A percentile compares a stretch with the other conserved stretches of the same genome.
These are phyloP conservation scores for Apiospora pterosperma DNA, from an alignment of 2,329 filamentous ascomycete species.

Conservation along the genomic window DNA sequence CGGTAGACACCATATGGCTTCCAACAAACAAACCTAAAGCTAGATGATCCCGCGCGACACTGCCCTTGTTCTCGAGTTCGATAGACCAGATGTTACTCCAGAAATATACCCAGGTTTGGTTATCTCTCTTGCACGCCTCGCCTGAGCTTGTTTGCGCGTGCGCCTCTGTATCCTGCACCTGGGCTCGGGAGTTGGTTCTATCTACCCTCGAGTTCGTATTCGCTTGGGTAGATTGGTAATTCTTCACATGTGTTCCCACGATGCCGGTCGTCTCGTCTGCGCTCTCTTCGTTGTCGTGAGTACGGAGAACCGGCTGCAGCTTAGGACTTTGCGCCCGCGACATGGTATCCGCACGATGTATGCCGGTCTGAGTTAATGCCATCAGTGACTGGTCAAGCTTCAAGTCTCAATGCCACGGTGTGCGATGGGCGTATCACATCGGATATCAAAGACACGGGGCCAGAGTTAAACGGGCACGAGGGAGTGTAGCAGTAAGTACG, in stretches of 20 bases:
- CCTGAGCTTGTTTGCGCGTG: not conserved
- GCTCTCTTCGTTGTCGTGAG: constrained; percentile 11
- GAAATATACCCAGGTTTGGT: constrained; percentile 50
- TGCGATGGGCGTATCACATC: not conserved
- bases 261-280: constrained; percentile 42
- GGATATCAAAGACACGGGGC: not conserved
- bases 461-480: not conserved
- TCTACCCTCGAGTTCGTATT: constrained; percentile 16
- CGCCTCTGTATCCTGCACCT: not conserved
- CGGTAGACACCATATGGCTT: not conserved
- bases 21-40: constrained; percentile 61
- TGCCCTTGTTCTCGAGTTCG: constrained; percentile 82
- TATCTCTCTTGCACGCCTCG: constrained; percentile 19
- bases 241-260: constrained; percentile 23
- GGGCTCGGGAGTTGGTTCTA: not conserved
- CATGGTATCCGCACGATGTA: constrained; percentile 41
- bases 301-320: not conserved
- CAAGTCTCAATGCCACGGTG: not conserved
- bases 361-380: constrained; percentile 31
- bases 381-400: not conserved
- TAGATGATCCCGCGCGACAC: constrained; percentile 77
- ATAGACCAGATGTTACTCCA: constrained; percentile 54
- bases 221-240: constrained; percentile 37
- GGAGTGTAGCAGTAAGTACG: constrained; percentile 15
- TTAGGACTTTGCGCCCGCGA: constrained; percentile 12